Conservation (phyloP, 257 asterid genomes). For the Solanum dulcamara region DNA sequence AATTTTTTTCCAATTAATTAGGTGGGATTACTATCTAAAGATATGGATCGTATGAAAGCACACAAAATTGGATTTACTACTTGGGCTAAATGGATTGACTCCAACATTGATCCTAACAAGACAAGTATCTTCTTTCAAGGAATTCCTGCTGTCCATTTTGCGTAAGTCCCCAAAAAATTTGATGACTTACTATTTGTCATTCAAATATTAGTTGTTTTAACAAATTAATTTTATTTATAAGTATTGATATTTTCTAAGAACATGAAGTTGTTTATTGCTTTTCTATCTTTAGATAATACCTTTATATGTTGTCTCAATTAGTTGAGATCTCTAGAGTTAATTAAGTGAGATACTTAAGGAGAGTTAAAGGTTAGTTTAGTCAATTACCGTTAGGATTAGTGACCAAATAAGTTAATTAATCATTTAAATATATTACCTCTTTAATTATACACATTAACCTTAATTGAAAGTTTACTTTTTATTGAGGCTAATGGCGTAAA, state of each 20-base stretch:
- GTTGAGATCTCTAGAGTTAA: background rate
- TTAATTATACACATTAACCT: too few species aligned
- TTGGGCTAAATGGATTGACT: conserved; percentile 67
- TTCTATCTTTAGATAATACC: background rate
- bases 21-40: conserved; percentile 41
- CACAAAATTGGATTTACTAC: conserved; percentile 44
- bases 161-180: conserved; percentile 14
- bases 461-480: too few species aligned
- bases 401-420: background rate
- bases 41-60: conserved; percentile 52
- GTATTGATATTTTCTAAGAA: background rate
- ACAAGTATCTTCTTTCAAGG: conserved; percentile 66
- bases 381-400: background rate
- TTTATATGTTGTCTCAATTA: background rate
- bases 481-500: too few species aligned
- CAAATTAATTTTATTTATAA: background rate
- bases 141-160: conserved; percentile 41
- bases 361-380: too few species aligned
- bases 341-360: background rate
- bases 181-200: background rate
- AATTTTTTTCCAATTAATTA: background rate
- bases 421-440: too few species aligned
- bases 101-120: conserved; percentile 34
- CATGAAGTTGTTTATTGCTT: background rate
- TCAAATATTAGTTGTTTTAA: background rate